phyloP scores from a whole-genome alignment of 2,329 filamentous ascomycete species.

The Microdochium trichocladiopsis region DNA sequence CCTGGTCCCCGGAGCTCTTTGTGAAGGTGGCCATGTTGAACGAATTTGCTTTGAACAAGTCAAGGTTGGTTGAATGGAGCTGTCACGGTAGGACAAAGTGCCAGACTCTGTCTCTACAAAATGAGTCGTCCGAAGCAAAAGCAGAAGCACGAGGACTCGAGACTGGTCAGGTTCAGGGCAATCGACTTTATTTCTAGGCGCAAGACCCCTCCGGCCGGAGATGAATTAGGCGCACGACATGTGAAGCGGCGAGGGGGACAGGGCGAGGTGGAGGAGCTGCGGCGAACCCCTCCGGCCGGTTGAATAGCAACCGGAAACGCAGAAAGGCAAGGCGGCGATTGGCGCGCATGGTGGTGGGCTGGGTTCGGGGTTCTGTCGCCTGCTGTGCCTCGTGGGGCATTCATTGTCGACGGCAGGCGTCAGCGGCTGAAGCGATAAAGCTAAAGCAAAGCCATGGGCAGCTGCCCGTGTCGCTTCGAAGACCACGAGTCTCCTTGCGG shows the following conservation, averaged over 20 bases:
- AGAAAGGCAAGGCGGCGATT: not conserved
- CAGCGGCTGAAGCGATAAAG: too few species aligned
- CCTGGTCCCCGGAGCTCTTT: constrained; percentile 52
- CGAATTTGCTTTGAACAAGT: not conserved
- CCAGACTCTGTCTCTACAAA: not conserved
- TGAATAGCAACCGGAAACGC: not conserved
- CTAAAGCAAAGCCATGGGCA: too few species aligned
- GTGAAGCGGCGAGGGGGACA: not conserved
- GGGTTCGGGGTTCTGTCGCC: too few species aligned
- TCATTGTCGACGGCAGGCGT: too few species aligned
- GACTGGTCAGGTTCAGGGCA: not conserved
- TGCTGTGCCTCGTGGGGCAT: too few species aligned
- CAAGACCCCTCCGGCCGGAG: not conserved
- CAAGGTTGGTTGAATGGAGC: constrained; percentile 5
- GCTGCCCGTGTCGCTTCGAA: too few species aligned
- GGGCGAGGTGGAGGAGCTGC: not conserved
- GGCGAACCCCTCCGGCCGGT: not conserved
- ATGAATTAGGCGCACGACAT: not conserved
- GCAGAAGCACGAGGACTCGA: not conserved
- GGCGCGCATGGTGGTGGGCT: not conserved
- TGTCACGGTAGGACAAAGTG: not conserved
- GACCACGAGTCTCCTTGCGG: too few species aligned
- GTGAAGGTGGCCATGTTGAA: constrained; percentile 65
- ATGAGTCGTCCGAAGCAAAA: not conserved
- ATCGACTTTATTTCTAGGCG: too few species aligned